Evolutionary conservation across 2,329 filamentous ascomycete genomes (phyloP), one percentile per base, ranked within the genome.

Genomic region (Aspergillus brasiliensis): DNA sequence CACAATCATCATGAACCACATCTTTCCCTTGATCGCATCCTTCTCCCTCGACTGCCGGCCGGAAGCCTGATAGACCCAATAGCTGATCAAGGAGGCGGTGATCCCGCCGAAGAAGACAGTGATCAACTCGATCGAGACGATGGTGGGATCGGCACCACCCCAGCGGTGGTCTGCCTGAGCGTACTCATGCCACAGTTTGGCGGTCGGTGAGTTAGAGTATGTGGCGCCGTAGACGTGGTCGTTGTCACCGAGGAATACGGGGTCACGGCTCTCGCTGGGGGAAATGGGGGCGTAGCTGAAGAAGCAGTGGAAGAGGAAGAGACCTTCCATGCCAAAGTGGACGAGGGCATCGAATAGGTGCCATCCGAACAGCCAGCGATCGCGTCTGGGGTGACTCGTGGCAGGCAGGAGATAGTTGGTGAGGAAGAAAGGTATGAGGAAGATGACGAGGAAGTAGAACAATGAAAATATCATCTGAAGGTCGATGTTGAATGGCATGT

Each of bases 301-400:
- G 84, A 98, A 96, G 81, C 91, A 96, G 79, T 96, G 91, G 83
- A 92, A 97, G 23, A 97, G 86, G 77, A 92, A 98, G 70, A 87
- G 89, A 56, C 92, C 93, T 80, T 98, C 94, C 74, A 98, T 90
- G 74, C 92, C 82, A 77, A 96, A 87, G 80, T 99, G 95, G 71
- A 93, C 94, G 46, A 97, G 84, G 31, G 91, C 91, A 76, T 97
- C 93, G 79, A 96, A 96, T 38, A 91, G 84, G 80, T 97, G 93
- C 94, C 94, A 97, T 78, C 96, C 85, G 83, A 97, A 97, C 65
- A 97, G 87, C 73, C 91, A 80, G 62, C 92, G 91, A 58, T 87
- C 84, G 38, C 79, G 73, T 1, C 84, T 77, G 10, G 86, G 81
- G n/a, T 31, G 15, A 2, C n/a, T 34, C 1, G 80, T 71, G 17